phyloP scores from a whole-genome alignment of 2,329 filamentous ascomycete genomes.

The Alternaria longipes region DNA sequence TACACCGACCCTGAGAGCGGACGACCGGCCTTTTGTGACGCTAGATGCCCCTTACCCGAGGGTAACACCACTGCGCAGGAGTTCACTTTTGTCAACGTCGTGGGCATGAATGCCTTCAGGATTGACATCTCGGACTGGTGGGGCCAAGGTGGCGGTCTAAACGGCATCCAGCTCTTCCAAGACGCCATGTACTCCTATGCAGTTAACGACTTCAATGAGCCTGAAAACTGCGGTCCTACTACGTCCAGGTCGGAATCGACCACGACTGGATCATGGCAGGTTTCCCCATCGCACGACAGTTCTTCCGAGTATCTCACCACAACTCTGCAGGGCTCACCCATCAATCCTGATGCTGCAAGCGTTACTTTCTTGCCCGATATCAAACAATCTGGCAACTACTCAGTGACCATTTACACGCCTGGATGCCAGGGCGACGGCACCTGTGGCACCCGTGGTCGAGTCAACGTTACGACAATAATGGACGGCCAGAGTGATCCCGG shows the following conservation, averaged over 20 bases:
- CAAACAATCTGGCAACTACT: constrained; percentile 88
- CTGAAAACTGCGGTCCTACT: constrained; percentile 73
- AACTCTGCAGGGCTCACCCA: constrained; percentile 65
- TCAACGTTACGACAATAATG: constrained; percentile 81
- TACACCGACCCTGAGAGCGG: constrained; percentile 79
- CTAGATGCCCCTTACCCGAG: constrained; percentile 80
- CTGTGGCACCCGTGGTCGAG: constrained; percentile 78
- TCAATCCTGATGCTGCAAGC: constrained; percentile 66
- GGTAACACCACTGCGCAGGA: constrained; percentile 80
- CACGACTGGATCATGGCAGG: constrained; percentile 76
- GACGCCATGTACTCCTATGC: constrained; percentile 88
- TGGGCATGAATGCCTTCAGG: constrained; percentile 88
- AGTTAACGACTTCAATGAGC: constrained; percentile 87
- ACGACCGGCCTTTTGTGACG: constrained; percentile 76
- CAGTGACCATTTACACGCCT: constrained; percentile 89
- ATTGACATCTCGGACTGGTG: constrained; percentile 90
- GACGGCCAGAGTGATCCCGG: constrained; percentile 43
- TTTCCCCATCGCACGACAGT: constrained; percentile 73
- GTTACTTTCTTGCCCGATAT: constrained; percentile 87
- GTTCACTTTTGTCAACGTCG: constrained; percentile 89
- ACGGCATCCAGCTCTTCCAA: constrained; percentile 86
- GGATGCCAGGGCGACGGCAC: constrained; percentile 83
- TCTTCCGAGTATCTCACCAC: constrained; percentile 80
- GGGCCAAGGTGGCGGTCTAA: constrained; percentile 82
- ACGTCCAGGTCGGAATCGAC: constrained; percentile 68